A percentile compares a stretch with the other conserved stretches of the same genome.
These are phyloP conservation scores for Aegilops speltoides DNA, from an alignment of 176 grass and related monocot genomes.

Conservation along the genomic window DNA sequence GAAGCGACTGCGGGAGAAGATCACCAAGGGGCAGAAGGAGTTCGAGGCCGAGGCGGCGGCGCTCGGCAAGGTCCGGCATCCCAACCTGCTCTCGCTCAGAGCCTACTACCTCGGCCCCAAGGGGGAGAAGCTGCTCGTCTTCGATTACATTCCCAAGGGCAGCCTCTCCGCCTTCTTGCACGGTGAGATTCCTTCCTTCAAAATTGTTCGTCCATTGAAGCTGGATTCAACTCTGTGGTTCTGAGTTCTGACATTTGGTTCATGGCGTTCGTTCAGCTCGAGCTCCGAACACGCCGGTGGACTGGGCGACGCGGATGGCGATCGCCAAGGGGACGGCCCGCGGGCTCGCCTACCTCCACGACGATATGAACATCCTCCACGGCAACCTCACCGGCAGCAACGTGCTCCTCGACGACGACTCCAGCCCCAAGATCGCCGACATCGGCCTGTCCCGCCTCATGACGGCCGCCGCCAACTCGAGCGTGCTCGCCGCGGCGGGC, in stretches of 20 bases:
- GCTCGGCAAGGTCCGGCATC: slow-evolving; percentile 40
- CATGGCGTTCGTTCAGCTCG: neutral
- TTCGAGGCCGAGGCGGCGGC: slow-evolving; percentile 32
- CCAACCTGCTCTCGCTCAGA: slow-evolving; percentile 31
- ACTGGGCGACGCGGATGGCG: slow-evolving; percentile 47
- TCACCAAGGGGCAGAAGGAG: slow-evolving; percentile 38
- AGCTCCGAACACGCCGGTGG: slow-evolving; percentile 22
- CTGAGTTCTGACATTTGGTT: neutral
- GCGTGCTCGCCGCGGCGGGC: neutral
- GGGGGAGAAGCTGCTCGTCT: slow-evolving; percentile 48
- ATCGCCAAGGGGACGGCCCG: slow-evolving; percentile 49
- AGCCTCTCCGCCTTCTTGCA: slow-evolving; percentile 43
- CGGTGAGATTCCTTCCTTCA: neutral
- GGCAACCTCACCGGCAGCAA: slow-evolving; percentile 55
- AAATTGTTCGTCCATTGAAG: neutral
- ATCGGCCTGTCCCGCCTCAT: slow-evolving; percentile 39
- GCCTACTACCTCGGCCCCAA: slow-evolving; percentile 50
- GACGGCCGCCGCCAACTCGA: slow-evolving; percentile 20
- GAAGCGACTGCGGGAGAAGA: slow-evolving; percentile 45
- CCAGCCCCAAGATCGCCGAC: slow-evolving; percentile 40
- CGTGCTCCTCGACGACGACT: slow-evolving; percentile 41
- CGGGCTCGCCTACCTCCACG: slow-evolving; percentile 42
- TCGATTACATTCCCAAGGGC: slow-evolving; percentile 47
- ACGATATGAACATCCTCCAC: slow-evolving; percentile 27
- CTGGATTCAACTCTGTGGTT: neutral